Evolutionary conservation across 2,329 filamentous ascomycete species (phyloP), one percentile per base, ranked within the genome.

Genomic region (Dactylellina cionopaga): DNA sequence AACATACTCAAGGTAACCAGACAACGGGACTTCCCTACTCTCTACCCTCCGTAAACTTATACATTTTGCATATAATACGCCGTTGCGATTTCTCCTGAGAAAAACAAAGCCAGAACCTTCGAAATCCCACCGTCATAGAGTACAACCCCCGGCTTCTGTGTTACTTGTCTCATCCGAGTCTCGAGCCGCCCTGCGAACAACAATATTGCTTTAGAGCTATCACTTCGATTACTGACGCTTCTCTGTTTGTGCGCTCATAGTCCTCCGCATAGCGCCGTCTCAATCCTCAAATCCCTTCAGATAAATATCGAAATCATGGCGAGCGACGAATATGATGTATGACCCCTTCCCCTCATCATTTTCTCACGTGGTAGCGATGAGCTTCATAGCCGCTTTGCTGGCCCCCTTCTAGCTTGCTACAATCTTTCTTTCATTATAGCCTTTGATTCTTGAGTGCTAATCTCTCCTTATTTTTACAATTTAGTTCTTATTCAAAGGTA

Each of bases 291-390:
- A 47, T n/a, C 37, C 17, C 31, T 37, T 27, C 41, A 46, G 35
- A 25, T 27, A 27, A 51, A 46, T 31, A 75, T 54, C 71, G 74
- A 76, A 77, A 86, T 79, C 83, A 99, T 98, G 95, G 95, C 94
- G 81, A 99, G 98, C 89, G 95, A 99, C 88, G 95, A 99, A 86
- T 99, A 99, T 85, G 95, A 99, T 90, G 94, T 98, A 85, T 86
- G 92, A 84, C 54, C n/a, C 49, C 24, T 56, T 52, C n/a, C 33
- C 35, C 41, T 22, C 25, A 77, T 59, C 71, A 64, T 15, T 10
- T 54, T 24, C 46, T 31, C 17, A 35, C 22, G 17, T 25, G 33
- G 37, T 19, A 39, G 33, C 10, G 22, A 24, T 7, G n/a, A 13
- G 15, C 41, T 54, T 46, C 64, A 27, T 5, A 29, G 15, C 2